A percentile compares a stretch with the other conserved stretches of the same genome.
These are phyloP conservation scores for Patellifolia procumbens DNA, from an alignment of 179 eudicot genomes.

Conservation along the genomic window DNA sequence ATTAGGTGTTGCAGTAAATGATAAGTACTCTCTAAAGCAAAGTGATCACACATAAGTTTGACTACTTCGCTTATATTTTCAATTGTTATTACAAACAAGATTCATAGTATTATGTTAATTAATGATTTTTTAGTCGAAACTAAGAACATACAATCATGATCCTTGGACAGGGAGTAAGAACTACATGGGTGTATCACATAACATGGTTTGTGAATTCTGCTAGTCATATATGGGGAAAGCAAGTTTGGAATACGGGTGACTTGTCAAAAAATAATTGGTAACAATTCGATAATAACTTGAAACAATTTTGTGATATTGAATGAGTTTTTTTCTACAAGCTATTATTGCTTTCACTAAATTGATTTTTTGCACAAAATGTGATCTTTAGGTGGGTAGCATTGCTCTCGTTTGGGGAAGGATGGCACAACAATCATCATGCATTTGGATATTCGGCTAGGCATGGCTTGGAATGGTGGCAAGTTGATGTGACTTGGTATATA, in stretches of 20 bases:
- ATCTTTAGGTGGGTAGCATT: conserved; percentile 73
- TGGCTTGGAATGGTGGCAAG: conserved; percentile 90
- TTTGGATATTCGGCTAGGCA: conserved; percentile 80
- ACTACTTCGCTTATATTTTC: not conserved
- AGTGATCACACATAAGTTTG: not conserved
- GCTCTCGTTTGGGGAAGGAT: conserved; percentile 81
- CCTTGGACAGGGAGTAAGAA: conserved; percentile 76
- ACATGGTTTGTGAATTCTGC: conserved; percentile 86
- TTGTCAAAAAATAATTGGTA: conserved; percentile 79
- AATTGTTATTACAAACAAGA: too few species aligned
- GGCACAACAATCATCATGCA: conserved; percentile 91
- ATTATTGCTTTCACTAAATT: not conserved
- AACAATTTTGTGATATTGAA: not conserved
- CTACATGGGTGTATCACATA: conserved; percentile 64
- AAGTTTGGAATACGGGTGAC: conserved; percentile 74
- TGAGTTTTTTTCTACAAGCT: not conserved
- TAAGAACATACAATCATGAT: not conserved
- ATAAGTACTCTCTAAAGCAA: too few species aligned
- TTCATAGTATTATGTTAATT: not conserved
- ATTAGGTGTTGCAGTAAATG: too few species aligned
- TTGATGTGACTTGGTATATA: conserved; percentile 77
- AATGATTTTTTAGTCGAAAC: not conserved
- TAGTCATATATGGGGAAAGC: conserved; percentile 85
- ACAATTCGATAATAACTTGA: not conserved
- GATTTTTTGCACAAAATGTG: not conserved